These are phyloP conservation scores for Fusarium sarcochroum DNA, from an alignment of 2,329 filamentous ascomycete species.

Conservation along the genomic window DNA sequence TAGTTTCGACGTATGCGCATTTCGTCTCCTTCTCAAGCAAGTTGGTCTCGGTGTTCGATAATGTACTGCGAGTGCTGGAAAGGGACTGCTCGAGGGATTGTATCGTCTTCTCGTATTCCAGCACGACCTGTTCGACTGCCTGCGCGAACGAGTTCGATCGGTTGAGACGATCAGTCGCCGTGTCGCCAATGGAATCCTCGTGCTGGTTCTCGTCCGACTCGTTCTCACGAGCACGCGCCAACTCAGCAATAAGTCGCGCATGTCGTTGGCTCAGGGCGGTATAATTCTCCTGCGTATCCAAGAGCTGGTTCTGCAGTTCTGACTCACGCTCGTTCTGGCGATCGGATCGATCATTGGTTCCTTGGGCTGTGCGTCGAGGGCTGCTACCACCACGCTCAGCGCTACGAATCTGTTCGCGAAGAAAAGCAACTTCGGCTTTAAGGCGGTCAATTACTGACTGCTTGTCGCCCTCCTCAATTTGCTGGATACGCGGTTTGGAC, in stretches of 20 bases:
- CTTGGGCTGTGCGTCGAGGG: conserved; percentile 65
- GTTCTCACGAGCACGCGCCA: conserved; percentile 86
- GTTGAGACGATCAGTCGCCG: conserved; percentile 87
- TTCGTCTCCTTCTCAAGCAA: conserved; percentile 94
- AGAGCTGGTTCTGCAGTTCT: conserved; percentile 92
- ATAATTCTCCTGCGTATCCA: conserved; percentile 96
- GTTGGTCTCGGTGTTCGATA: conserved; percentile 87
- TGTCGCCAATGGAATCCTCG: conserved; percentile 77
- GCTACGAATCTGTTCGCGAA: conserved; percentile 93
- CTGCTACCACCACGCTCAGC: conserved; percentile 71
- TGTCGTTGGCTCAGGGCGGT: conserved; percentile 91
- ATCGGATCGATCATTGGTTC: conserved; percentile 79
- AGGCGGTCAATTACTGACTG: conserved; percentile 93
- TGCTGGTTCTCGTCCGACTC: conserved; percentile 72
- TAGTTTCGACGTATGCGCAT: conserved; percentile 91
- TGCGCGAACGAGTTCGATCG: conserved; percentile 96
- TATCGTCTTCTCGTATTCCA: conserved; percentile 99
- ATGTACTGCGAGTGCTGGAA: conserved; percentile 85
- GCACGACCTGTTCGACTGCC: conserved; percentile 93
- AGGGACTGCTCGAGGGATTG: conserved; percentile 92
- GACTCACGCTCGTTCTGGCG: conserved; percentile 86
- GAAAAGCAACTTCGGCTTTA: conserved; percentile 92
- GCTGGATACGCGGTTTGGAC: conserved; percentile 96
- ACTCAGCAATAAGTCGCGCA: conserved; percentile 93
- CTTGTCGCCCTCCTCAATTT: conserved; percentile 93